Percentiles rank a stretch among this genome's conserved stretches.
Evolutionary conservation across 345 rosid genomes (phyloP).

Genomic region (Euphorbia lathyris): DNA sequence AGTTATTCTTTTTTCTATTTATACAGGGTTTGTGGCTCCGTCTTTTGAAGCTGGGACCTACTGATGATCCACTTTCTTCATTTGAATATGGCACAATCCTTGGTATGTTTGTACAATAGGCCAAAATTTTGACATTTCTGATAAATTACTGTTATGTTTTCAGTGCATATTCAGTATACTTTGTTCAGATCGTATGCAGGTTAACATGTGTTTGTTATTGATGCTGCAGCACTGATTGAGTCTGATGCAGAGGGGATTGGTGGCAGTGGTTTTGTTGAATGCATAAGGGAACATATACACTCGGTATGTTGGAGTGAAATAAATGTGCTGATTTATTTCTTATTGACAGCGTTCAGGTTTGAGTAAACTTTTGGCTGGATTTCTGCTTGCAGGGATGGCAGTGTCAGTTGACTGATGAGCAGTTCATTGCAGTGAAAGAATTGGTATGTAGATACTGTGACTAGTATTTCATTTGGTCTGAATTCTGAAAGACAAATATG

Average conservation of each 20-base stretch:
- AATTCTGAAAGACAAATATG: background rate
- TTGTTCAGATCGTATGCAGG: constrained; percentile 9
- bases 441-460: constrained; percentile 51
- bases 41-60: constrained; percentile 79
- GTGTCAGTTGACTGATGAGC: constrained; percentile 82
- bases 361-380: constrained; percentile 35
- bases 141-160: constrained; percentile 12
- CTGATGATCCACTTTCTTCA: constrained; percentile 98
- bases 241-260: constrained; percentile 99
- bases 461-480: background rate
- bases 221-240: constrained; percentile 86
- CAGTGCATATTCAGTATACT: constrained; percentile 16
- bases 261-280: constrained; percentile 97
- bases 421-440: constrained; percentile 97
- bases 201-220: constrained; percentile 22
- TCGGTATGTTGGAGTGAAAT: constrained; percentile 49
- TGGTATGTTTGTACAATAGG: constrained; percentile 47
- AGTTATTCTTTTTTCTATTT: background rate
- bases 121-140: constrained; percentile 13
- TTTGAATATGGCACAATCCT: constrained; percentile 97
- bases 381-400: constrained; percentile 77
- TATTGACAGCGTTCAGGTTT: constrained; percentile 12
- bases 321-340: constrained; percentile 14
- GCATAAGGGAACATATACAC: constrained; percentile 94
- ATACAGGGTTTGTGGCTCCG: constrained; percentile 91